Percentiles rank a stretch among this genome's conserved stretches.
phyloP scores from a whole-genome alignment of 2,329 filamentous ascomycete species.

The Purpureocillium lavendulum region DNA sequence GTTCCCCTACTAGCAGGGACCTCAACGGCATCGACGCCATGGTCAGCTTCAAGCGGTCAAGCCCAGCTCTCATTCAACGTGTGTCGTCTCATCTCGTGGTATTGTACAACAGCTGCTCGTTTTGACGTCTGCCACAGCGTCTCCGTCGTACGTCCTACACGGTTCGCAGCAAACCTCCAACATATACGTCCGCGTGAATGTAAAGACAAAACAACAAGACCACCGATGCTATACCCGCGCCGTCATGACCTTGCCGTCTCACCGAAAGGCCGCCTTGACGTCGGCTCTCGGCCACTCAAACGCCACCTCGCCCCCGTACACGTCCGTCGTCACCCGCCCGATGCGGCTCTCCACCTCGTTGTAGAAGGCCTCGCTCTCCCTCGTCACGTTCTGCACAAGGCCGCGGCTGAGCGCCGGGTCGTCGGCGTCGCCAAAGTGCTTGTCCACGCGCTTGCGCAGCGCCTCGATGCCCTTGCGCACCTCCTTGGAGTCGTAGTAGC shows the following conservation, averaged over 20 bases:
- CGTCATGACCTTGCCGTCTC: constrained; percentile 1
- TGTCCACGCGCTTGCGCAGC: constrained; percentile 85
- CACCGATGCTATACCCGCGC: too few relatives aligned
- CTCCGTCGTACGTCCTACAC: too few relatives aligned
- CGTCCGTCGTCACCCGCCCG: constrained; percentile 49
- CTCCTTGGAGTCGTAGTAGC: constrained; percentile 74
- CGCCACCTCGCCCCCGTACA: constrained; percentile 56
- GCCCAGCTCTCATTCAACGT: too few relatives aligned
- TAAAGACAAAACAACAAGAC: too few relatives aligned
- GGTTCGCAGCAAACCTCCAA: too few relatives aligned
- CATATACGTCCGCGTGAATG: too few relatives aligned
- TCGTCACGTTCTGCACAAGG: constrained; percentile 48
- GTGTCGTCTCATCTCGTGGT: too few relatives aligned
- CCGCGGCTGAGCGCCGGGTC: constrained; percentile 56
- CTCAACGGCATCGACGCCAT: too few relatives aligned
- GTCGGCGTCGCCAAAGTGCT: constrained; percentile 90
- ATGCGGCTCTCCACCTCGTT: constrained; percentile 53
- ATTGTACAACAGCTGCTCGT: too few relatives aligned
- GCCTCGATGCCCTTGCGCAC: constrained; percentile 84
- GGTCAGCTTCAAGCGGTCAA: too few relatives aligned
- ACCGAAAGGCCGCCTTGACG: constrained; percentile 50
- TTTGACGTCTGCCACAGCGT: too few relatives aligned
- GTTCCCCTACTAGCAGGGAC: too few relatives aligned
- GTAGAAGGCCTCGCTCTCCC: constrained; percentile 56
- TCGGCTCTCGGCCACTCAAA: constrained; percentile 60